Percentiles rank a stretch among this genome's conserved stretches.
Conservation (phyloP, 2,329 filamentous ascomycete species). For the Penicillium sp. region DNA sequence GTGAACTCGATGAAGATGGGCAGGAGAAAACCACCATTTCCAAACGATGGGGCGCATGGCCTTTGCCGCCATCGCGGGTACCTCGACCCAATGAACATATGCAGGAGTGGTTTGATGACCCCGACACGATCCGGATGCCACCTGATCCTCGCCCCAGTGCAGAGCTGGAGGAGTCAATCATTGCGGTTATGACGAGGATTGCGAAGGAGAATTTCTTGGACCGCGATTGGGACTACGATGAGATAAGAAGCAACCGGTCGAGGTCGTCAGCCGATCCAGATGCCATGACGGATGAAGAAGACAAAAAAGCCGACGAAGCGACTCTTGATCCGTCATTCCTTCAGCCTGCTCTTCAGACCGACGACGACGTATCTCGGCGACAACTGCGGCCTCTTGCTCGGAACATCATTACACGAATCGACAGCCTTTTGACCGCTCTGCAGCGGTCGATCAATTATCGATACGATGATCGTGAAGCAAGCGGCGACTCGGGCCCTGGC, state of each 20-base stretch:
- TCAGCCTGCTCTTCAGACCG: constrained; percentile 27
- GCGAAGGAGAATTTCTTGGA: constrained; percentile 62
- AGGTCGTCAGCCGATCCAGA: constrained; percentile 15
- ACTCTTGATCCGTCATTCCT: constrained; percentile 8
- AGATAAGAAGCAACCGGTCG: constrained; percentile 1
- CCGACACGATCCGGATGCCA: constrained; percentile 49
- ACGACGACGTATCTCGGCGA: constrained; percentile 40
- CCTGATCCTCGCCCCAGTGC: constrained; percentile 51
- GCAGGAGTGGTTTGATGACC: constrained; percentile 48
- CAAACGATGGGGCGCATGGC: constrained; percentile 79
- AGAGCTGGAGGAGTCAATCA: constrained; percentile 65
- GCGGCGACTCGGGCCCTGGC: constrained; percentile 28
- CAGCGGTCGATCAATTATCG: constrained; percentile 62
- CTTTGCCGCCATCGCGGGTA: constrained; percentile 59
- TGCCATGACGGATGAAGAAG: constrained; percentile 14
- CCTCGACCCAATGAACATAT: constrained; percentile 54
- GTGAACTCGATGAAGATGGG: constrained; percentile 11
- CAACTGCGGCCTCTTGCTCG: constrained; percentile 65
- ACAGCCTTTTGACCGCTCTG: constrained; percentile 64
- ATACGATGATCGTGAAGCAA: constrained; percentile 24
- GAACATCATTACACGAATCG: constrained; percentile 66
- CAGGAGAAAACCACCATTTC: constrained; percentile 42
- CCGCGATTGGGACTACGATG: constrained; percentile 34
- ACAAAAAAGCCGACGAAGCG: constrained; percentile 11
- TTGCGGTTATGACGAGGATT: constrained; percentile 59